Percentiles rank a stretch among this genome's conserved stretches.
These are phyloP conservation scores for Acacia concinna DNA, from an alignment of 331 rosid genomes.

Conservation along the genomic window DNA sequence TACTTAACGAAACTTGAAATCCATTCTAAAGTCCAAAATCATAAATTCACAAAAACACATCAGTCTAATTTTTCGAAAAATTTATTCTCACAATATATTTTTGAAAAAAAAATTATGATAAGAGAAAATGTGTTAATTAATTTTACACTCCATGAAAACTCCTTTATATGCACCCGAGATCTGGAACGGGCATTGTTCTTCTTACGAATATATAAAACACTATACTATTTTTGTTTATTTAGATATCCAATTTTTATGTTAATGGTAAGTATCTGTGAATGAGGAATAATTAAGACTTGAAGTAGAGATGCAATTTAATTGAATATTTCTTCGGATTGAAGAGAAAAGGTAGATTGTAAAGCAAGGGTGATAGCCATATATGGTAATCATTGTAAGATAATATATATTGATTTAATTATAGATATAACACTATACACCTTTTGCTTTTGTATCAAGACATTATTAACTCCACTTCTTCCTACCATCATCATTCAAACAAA, in stretches of 20 bases:
- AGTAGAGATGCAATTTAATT: conserved; percentile 37
- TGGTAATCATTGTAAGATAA: conserved; percentile 41
- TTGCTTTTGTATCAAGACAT: conserved; percentile 65
- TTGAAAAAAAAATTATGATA: neutral
- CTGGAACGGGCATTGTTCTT: neutral
- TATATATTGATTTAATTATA: neutral
- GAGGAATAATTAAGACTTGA: conserved; percentile 29
- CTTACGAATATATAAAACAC: neutral
- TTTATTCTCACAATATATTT: neutral
- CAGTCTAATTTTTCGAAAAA: neutral
- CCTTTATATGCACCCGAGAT: neutral
- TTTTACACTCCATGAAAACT: neutral
- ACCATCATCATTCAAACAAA: conserved; percentile 35
- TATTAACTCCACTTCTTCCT: conserved; percentile 49
- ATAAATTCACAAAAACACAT: neutral
- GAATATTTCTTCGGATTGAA: conserved; percentile 51
- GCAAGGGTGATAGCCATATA: conserved; percentile 42
- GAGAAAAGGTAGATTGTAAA: conserved; percentile 51
- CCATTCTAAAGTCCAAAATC: neutral
- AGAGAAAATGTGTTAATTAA: neutral
- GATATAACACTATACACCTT: neutral
- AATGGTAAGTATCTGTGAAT: neutral
- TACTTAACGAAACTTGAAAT: neutral
- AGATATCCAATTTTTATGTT: neutral
- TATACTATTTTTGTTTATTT: neutral